Percentiles rank a stretch among this genome's conserved stretches.
phyloP scores from a whole-genome alignment of 2,329 filamentous ascomycete species.

The Ophiostoma pallidulum region DNA sequence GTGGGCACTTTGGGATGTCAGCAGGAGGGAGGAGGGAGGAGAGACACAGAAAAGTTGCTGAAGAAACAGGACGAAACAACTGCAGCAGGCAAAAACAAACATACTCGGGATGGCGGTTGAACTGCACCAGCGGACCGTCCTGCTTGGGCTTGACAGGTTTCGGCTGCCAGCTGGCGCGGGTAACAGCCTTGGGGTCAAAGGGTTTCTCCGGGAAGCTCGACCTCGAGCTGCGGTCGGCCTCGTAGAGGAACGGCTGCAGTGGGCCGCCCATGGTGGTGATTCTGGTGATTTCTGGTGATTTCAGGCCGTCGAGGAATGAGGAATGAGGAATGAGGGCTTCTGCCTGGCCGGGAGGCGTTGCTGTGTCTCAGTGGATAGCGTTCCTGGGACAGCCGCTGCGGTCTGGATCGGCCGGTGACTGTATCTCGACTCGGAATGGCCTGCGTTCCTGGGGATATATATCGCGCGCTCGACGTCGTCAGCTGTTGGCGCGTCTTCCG shows the following conservation, averaged over 20 bases:
- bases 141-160: slow-evolving; percentile 53
- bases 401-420: neutral
- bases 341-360: neutral
- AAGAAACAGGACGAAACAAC: neutral
- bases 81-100: slow-evolving; percentile 24
- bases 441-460: slow-evolving; percentile 1
- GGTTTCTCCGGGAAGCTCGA: slow-evolving; percentile 41
- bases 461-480: neutral
- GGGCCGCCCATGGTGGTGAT: slow-evolving; percentile 25
- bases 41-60: neutral
- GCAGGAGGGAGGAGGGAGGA: neutral
- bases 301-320: neutral
- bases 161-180: slow-evolving; percentile 65
- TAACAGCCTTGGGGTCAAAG: slow-evolving; percentile 85
- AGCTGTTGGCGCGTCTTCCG: neutral
- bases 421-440: neutral
- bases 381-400: too few species aligned
- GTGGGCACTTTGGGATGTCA: slow-evolving; percentile 39
- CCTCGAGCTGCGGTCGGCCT: slow-evolving; percentile 37
- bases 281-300: neutral
- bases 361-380: neutral
- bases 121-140: slow-evolving; percentile 66
- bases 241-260: slow-evolving; percentile 62
- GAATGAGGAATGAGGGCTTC: neutral
- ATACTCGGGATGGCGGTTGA: slow-evolving; percentile 83